Percentiles rank a stretch among this genome's conserved stretches.
Evolutionary conservation across 345 rosid species (phyloP).

Genomic region (Eucalyptus cloeziana): DNA sequence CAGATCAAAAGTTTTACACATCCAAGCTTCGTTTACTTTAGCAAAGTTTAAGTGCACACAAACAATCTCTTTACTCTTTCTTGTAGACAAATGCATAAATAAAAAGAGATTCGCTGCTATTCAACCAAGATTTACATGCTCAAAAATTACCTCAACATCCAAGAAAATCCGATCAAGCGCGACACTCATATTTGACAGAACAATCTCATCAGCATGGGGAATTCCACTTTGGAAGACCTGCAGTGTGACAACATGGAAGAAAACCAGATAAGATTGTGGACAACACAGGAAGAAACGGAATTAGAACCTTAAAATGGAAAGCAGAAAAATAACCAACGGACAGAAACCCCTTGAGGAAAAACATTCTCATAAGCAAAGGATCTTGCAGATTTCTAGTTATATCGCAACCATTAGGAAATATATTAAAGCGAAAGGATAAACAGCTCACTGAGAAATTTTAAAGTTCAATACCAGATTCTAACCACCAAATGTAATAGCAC

Average conservation of each 20-base stretch:
- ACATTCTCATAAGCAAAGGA: not conserved
- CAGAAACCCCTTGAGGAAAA: not conserved
- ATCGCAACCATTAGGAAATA: not conserved
- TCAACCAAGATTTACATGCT: not conserved
- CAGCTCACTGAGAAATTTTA: not conserved
- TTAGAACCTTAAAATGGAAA: not conserved
- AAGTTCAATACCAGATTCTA: not conserved
- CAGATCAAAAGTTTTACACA: not conserved
- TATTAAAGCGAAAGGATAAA: not conserved
- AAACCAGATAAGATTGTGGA: not conserved
- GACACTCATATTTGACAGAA: constrained; percentile 73
- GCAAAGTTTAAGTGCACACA: not conserved
- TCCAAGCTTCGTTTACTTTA: not conserved
- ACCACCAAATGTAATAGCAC: not conserved
- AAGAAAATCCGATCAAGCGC: constrained; percentile 66
- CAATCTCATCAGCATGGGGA: constrained; percentile 44
- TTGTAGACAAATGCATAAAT: not conserved
- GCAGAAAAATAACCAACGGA: not conserved
- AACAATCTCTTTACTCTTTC: not conserved
- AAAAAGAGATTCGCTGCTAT: not conserved
- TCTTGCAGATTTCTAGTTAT: not conserved
- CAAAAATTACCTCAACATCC: constrained; percentile 62
- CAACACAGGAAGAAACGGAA: not conserved
- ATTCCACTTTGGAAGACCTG: constrained; percentile 73
- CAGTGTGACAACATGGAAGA: not conserved